These are phyloP conservation scores for Colletotrichum sp. DNA, from an alignment of 2,329 filamentous ascomycete genomes.

Conservation along the genomic window DNA sequence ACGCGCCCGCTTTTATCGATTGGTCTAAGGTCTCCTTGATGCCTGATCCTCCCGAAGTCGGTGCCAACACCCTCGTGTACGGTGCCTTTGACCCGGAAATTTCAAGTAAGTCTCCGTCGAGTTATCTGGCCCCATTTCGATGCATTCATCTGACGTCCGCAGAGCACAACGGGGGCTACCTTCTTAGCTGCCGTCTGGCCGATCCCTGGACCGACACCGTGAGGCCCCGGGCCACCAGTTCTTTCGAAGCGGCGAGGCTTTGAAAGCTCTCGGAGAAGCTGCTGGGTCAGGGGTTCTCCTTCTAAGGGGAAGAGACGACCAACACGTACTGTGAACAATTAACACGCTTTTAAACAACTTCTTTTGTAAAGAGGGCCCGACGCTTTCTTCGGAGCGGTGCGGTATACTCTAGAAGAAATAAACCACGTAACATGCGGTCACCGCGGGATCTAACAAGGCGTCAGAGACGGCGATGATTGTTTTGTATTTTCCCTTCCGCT, in stretches of 20 bases:
- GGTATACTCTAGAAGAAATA: no score
- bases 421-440: no score
- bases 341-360: no score
- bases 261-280: constrained; percentile 52
- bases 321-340: no score
- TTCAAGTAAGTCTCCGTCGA: background rate
- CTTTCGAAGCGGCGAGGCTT: constrained; percentile 43
- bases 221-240: constrained; percentile 34
- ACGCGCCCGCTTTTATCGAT: constrained; percentile 25
- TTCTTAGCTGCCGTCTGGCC: constrained; percentile 35
- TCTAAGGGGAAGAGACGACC: no score
- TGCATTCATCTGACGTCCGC: background rate
- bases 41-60: constrained; percentile 25
- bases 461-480: no score
- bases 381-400: no score
- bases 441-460: no score
- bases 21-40: background rate
- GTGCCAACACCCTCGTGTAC: constrained; percentile 36
- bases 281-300: constrained; percentile 43
- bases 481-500: no score
- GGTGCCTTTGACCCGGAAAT: constrained; percentile 39
- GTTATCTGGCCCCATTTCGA: background rate
- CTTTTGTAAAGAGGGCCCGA: no score
- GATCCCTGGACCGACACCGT: constrained; percentile 32
- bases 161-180: constrained; percentile 36